Base-by-base conservation (phyloP, 108 stramenopile genomes). In the Nitzschia sp. region DNA sequence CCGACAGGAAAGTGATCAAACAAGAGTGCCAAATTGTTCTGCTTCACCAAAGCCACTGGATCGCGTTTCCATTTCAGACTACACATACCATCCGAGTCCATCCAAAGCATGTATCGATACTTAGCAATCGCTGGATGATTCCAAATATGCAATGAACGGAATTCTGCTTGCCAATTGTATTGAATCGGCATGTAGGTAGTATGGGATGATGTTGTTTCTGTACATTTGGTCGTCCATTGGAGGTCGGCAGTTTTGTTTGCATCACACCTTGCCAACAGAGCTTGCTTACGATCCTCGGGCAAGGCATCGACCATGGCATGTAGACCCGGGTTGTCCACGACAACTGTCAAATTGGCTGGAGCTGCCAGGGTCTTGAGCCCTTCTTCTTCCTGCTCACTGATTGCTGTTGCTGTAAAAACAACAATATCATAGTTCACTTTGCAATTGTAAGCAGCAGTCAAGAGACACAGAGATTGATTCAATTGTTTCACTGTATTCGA, bases 111-210 rank as follows among this genome's bases (percentile, higher is more conserved):
- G 53, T 61, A 75, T 56, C 66, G 63, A 53, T 81, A 81, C 17
- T 73, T 66, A 12, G 54, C 50, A 22, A 81, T 34, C 0, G 77
- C 68, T 7, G 72, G 76, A 70, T 81, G 71, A 8, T 57, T 68
- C 80, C 80, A 81, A 25, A 81, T 70, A 41, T 73, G 80, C 22
- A 67, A 60, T 24, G 80, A 51, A n/a, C 80, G 72, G 40, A 81
- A 81, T 70, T 81, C 80, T 11, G 76, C 76, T 65, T 81, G 80
- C 80, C 80, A 81, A 43, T 63, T 63, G 50, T 78, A 78, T 12
- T 41, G 41, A 22, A 57, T 55, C 10, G 20, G 40, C 20, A 57
- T 22, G 39, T 56, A 21, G n/a, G 26, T 58, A 11, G 29, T 53
- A 12, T 9, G 10, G 8, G 56, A 57, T 0, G 22, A 48, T 3